phyloP scores from a whole-genome alignment of 2,329 filamentous ascomycete genomes.

The Phaeosphaeriaceae sp. region DNA sequence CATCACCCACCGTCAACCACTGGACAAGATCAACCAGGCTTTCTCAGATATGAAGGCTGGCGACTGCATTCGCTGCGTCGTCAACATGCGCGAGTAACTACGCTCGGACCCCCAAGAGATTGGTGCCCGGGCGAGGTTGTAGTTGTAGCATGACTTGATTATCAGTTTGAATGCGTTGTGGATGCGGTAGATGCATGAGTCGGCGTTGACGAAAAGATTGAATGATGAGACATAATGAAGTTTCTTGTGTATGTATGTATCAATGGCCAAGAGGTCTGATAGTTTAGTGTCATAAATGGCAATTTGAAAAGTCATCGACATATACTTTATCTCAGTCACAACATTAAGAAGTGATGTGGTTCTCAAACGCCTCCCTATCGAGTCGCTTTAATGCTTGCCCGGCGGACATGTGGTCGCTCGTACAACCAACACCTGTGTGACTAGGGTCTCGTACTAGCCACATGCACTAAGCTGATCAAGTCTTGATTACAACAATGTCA shows the following conservation, averaged over 20 bases:
- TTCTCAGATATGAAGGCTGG: constrained; percentile 95
- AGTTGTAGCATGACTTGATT: not conserved
- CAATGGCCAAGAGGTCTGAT: not conserved
- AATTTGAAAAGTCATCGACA: not conserved
- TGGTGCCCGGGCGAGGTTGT: not conserved
- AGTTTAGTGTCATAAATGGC: not conserved
- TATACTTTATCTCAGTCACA: not conserved
- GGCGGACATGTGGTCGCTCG: too few species aligned
- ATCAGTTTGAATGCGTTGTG: not conserved
- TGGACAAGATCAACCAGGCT: constrained; percentile 84
- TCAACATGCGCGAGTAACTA: constrained; percentile 63
- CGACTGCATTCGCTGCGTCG: constrained; percentile 95
- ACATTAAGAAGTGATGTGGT: too few species aligned
- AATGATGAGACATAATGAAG: not conserved
- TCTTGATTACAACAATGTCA: too few species aligned
- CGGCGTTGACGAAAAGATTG: not conserved
- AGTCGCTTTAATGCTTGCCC: too few species aligned
- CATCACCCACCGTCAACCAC: constrained; percentile 91
- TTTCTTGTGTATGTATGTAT: not conserved
- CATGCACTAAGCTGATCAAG: too few species aligned
- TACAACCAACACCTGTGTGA: too few species aligned
- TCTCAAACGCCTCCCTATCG: too few species aligned
- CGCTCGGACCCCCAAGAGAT: constrained; percentile 15
- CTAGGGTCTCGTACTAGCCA: too few species aligned
- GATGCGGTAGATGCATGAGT: not conserved